Evolutionary conservation across 2,329 filamentous ascomycete species (phyloP), one percentile per base, ranked within the genome.

Genomic region (Diaporthe capsici): DNA sequence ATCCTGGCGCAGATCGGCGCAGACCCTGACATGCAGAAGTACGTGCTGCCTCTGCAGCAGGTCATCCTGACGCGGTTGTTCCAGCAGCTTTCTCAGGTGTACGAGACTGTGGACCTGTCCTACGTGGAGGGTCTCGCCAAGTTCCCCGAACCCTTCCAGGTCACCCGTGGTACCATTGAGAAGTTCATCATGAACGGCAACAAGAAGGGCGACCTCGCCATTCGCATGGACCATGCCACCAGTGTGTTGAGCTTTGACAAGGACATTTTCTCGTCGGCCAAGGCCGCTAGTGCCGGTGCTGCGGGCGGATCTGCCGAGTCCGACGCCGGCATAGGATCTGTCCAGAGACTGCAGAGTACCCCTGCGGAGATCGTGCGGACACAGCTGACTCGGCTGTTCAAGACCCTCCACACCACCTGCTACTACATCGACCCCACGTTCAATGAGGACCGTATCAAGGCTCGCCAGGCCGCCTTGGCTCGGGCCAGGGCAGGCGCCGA

Each of bases 111-210:
- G 74, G 95, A 98, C 84, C 91, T 99, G 77, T 91, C 92, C 81
- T 98, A 98, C 81, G 96, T 99, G 63, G 94, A 98, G 84, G 93
- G 94, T 82, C 93, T 99, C 73, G 97, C 97, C 78, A 91, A 97
- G 82, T 99, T 99, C 90, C 97, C 97, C 13, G 96, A 98, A 84
- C 95, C 97, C 57, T 98, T 97, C 91, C 94, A 98, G 86, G 95
- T 98, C 79, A 94, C 91, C 78, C 93, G 94, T 72, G 92, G 93
- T 79, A 98, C 95, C 77, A 97, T 99, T 79, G 97, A 99, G 89
- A 99, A 98, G 88, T 99, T 99, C 90, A 98, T 99, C 90, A 99
- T 99, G 97, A 99, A 99, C 86, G 97, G 97, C 78, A 98, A 98
- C 91, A 99, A 99, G 92, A 99, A 99, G 91, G 97, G 97, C 75